Evolutionary conservation across 192 early-diverging fungal genomes (phyloP).

Genomic region (Linnemannia exigua): DNA sequence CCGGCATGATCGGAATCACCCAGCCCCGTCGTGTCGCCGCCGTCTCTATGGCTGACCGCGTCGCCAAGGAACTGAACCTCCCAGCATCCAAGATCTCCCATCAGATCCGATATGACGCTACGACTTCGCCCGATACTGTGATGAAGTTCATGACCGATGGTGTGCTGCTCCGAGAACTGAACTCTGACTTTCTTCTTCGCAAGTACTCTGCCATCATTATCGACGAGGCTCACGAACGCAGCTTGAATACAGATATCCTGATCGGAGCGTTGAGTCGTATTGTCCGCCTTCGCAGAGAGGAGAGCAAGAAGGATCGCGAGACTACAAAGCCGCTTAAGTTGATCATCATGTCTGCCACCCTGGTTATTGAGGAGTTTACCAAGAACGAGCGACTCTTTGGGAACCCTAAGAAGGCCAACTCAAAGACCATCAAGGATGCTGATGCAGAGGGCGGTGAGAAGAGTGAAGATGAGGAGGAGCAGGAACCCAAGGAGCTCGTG

Average conservation of each 20-base stretch:
- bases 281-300: conserved; percentile 79
- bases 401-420: conserved; percentile 3
- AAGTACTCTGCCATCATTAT: conserved; percentile 97
- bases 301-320: conserved; percentile 63
- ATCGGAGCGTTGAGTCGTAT: conserved; percentile 97
- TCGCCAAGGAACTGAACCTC: conserved; percentile 90
- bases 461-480: conserved; percentile 17
- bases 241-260: conserved; percentile 97
- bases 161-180: conserved; percentile 95
- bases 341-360: conserved; percentile 99
- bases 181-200: conserved; percentile 87
- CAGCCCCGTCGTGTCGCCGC: conserved; percentile 99
- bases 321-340: conserved; percentile 84
- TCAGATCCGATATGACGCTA: conserved; percentile 95
- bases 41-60: conserved; percentile 95
- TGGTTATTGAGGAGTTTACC: conserved; percentile 97
- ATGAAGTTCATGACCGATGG: conserved; percentile 99
- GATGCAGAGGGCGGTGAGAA: conserved; percentile 8
- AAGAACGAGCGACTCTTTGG: conserved; percentile 78
- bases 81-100: conserved; percentile 78
- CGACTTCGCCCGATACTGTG: conserved; percentile 77
- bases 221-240: conserved; percentile 99
- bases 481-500: conserved; percentile 42
- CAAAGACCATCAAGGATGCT: conserved; percentile 13
- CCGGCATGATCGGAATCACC: conserved; percentile 97